Percentiles rank a stretch among this genome's conserved stretches.
These are phyloP conservation scores for Coniella lustricola DNA, from an alignment of 2,329 filamentous ascomycete genomes.

Conservation along the genomic window DNA sequence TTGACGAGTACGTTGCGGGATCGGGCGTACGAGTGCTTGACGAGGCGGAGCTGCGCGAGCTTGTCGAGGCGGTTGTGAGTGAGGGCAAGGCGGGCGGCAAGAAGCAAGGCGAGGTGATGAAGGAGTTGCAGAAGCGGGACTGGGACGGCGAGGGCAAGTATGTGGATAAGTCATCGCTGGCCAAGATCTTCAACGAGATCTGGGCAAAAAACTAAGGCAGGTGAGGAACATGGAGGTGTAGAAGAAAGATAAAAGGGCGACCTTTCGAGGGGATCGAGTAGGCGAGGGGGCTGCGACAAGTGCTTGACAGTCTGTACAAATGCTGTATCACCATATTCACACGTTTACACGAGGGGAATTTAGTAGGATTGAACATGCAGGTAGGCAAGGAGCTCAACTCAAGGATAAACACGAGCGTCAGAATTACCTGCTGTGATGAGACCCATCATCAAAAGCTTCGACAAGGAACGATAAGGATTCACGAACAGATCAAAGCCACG, in stretches of 20 bases:
- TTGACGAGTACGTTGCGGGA: constrained; percentile 57
- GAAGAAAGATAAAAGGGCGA: neutral
- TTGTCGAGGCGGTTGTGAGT: constrained; percentile 46
- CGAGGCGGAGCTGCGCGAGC: constrained; percentile 48
- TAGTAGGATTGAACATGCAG: too few relatives aligned
- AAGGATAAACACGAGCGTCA: too few relatives aligned
- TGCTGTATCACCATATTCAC: constrained; percentile 4
- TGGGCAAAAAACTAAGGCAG: constrained; percentile 16
- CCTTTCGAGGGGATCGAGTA: neutral
- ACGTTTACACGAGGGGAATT: too few relatives aligned
- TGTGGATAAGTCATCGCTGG: constrained; percentile 56
- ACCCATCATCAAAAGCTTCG: too few relatives aligned
- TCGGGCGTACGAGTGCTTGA: constrained; percentile 53
- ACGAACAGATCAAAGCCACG: too few relatives aligned
- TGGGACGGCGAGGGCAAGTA: constrained; percentile 56
- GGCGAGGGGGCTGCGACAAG: neutral
- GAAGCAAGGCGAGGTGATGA: constrained; percentile 24
- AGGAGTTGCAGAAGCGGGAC: constrained; percentile 36
- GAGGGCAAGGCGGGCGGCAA: constrained; percentile 30
- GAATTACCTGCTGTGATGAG: too few relatives aligned
- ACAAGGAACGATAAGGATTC: too few relatives aligned
- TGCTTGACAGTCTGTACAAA: constrained; percentile 5
- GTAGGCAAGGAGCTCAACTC: too few relatives aligned
- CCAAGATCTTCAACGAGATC: constrained; percentile 52
- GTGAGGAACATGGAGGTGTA: too few relatives aligned